A percentile compares a stretch with the other conserved stretches of the same genome.
Conservation (phyloP, 345 rosid genomes). For the Linum lewisii region DNA sequence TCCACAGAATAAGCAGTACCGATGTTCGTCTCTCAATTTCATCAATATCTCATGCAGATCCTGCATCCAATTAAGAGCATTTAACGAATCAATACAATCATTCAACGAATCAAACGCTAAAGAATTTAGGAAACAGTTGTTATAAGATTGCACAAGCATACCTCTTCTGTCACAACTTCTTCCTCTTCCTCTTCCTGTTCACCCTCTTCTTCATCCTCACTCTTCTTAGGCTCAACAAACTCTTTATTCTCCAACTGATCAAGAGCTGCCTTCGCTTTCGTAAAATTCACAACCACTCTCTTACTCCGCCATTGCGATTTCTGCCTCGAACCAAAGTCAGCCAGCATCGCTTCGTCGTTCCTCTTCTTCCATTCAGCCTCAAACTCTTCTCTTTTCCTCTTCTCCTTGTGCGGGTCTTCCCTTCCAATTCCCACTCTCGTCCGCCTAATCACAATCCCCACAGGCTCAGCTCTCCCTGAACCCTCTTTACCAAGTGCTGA, state of each 20-base stretch:
- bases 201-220: not conserved
- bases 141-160: constrained; percentile 4
- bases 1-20: constrained; percentile 79
- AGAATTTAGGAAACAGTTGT: not conserved
- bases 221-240: constrained; percentile 28
- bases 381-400: constrained; percentile 59
- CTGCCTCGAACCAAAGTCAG: constrained; percentile 70
- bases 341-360: constrained; percentile 59
- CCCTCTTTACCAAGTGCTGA: constrained; percentile 75
- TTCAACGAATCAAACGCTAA: not conserved
- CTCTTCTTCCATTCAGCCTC: constrained; percentile 42
- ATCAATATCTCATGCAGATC: constrained; percentile 59
- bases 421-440: constrained; percentile 82
- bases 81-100: not conserved
- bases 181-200: constrained; percentile 29
- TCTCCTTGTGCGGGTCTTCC: constrained; percentile 78
- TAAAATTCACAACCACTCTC: constrained; percentile 54
- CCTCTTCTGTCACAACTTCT: not conserved
- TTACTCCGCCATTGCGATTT: constrained; percentile 71
- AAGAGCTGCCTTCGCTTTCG: constrained; percentile 77
- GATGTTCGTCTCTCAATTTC: constrained; percentile 66
- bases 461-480: constrained; percentile 59
- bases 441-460: constrained; percentile 70
- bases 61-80: constrained; percentile 35
- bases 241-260: constrained; percentile 83